phyloP scores from a whole-genome alignment of 2,329 filamentous ascomycete species.

The Ceratocystis cubensis region DNA sequence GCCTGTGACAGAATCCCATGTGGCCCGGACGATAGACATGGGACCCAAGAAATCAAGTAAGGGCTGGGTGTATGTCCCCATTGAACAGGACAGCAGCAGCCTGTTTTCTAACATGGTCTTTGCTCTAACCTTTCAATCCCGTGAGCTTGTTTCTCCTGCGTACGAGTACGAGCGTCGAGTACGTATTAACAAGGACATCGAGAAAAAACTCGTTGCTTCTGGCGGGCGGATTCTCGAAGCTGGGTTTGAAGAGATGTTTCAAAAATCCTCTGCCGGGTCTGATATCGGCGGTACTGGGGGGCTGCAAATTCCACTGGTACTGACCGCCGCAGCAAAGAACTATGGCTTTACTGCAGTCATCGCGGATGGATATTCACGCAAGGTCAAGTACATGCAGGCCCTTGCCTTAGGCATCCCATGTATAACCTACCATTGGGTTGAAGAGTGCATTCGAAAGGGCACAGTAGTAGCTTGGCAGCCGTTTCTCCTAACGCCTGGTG shows the following conservation, averaged over 20 bases:
- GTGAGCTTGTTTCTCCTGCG: constrained; percentile 38
- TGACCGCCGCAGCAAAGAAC: constrained; percentile 40
- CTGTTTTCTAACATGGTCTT: constrained; percentile 78
- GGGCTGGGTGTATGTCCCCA: constrained; percentile 18
- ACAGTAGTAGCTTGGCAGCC: constrained; percentile 59
- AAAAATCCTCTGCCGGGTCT: constrained; percentile 26
- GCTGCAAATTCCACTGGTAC: constrained; percentile 31
- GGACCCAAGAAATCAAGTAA: constrained; percentile 7
- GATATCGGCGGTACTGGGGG: background rate
- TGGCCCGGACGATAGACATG: background rate
- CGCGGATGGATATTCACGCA: constrained; percentile 72
- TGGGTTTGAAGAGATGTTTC: constrained; percentile 75
- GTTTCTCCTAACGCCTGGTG: constrained; percentile 76
- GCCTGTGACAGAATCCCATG: background rate
- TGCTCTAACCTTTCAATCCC: constrained; percentile 58
- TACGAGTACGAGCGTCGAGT: constrained; percentile 36
- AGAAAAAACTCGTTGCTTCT: constrained; percentile 51
- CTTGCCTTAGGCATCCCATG: constrained; percentile 82
- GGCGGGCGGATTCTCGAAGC: constrained; percentile 60
- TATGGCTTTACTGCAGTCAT: constrained; percentile 75
- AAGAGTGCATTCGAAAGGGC: constrained; percentile 52
- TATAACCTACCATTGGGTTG: constrained; percentile 69
- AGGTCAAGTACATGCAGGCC: constrained; percentile 88
- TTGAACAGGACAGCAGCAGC: constrained; percentile 19
- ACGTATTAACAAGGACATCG: constrained; percentile 37